phyloP scores from a whole-genome alignment of 73 alveolate species.

The Paramecium biaurelia region DNA sequence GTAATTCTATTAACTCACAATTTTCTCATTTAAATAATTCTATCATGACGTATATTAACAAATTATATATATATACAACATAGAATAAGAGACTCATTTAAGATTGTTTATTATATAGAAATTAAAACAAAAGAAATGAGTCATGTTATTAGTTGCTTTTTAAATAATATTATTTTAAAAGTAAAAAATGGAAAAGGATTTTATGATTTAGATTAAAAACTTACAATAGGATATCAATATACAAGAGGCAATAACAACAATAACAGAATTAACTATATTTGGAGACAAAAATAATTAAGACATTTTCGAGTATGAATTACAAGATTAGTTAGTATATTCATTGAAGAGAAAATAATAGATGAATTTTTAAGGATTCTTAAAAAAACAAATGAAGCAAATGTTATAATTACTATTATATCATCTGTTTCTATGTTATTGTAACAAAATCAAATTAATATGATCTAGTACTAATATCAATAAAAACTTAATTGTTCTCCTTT shows the following conservation, averaged over 20 bases:
- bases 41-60: background rate
- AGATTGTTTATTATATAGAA: background rate
- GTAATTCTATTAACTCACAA: too few relatives aligned
- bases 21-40: background rate
- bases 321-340: background rate
- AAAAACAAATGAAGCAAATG: background rate
- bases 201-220: background rate
- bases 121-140: background rate
- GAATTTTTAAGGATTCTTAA: background rate
- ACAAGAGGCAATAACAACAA: background rate
- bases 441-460: background rate
- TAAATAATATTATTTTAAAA: background rate
- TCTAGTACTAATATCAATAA: background rate
- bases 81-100: background rate
- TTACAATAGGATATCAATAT: background rate
- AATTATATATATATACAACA: background rate
- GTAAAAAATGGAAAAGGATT: background rate
- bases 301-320: background rate
- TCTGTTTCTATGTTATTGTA: background rate
- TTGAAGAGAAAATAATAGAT: background rate
- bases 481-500: background rate
- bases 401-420: background rate
- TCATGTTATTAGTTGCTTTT: background rate
- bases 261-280: background rate
- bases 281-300: constrained; percentile 1